Evolutionary conservation across 2,329 filamentous ascomycete species (phyloP), one percentile per base, ranked within the genome.

Genomic region (Dichotomopilus funicola): DNA sequence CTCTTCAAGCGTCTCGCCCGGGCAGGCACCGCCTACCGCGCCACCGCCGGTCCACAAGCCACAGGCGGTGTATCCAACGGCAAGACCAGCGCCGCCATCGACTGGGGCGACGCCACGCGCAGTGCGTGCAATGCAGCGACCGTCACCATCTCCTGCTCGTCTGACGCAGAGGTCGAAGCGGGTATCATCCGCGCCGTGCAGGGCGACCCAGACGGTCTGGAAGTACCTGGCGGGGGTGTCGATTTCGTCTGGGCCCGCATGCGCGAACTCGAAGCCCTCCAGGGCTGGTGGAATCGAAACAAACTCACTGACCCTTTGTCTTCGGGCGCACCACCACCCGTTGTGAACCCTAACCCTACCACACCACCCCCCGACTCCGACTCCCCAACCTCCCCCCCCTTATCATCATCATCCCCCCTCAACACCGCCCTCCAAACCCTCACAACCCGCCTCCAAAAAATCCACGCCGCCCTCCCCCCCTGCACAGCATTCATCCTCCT

Each of bases 1-100:
- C 83, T 99, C 49, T 99, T 97, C 76, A 88, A 86, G 63, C 84
- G 92, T 8, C 78, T 99, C 4, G 81, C 79, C 3, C 78, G 85
- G 45, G 76, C 83, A 12, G 83, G 83, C 47, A 81, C 79, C 10
- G 73, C 77, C 10, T 86, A 86, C 68, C 82, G 83, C 63, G 78
- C 76, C 9, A 83, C 85, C 61, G 81, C 78, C 44, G 81, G 81
- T 1, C 72, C 74, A 0, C 75, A 75, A 2, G 84, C 84, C 11
- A 78, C 74, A 9, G 80, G 80, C 35, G 81, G 81, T 27, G 59
- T 76, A 9, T 74, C 78, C 38, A 73, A 76, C 4, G 80, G 80
- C 60, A 85, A 85, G 69, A 82, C 78, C 0, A 87, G 85, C 57
- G 88, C 87, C 1, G 83, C 95, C 36, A 80, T 97, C 27, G 94